Base-by-base conservation (phyloP, 176 grass and related monocot species). In the Aegilops tauschii region DNA sequence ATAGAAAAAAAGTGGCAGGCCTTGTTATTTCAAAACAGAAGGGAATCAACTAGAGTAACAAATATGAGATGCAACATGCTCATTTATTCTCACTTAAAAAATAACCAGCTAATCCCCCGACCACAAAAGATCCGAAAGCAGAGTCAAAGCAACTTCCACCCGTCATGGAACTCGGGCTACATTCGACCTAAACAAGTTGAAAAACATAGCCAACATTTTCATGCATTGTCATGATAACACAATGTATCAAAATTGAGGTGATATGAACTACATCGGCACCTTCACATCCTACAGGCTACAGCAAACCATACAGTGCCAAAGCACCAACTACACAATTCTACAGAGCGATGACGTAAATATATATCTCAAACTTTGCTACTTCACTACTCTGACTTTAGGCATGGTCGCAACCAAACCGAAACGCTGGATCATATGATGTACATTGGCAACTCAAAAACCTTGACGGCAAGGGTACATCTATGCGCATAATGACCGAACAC, bases 171-270 rank as follows among this genome's bases (percentile, higher is more conserved):
- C 69, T 16, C 35, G 9, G 54, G 64, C 5, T 61, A 66, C 62
- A 31, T 45, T 37, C 25, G 1, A 10, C 3, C 12, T 14, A 30
- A 37, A 39, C 27, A 84, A 84, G 42, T 1, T 6, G 21, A 27
- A 5, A 12, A 45, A 45, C 50, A 73, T 10, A 32, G 9, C 64
- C 54, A 45, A 83, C 32, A 37, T 65, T 45, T 80, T 42, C 78
- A 36, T 73, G 37, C 36, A 72, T 25, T 82, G n/a, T 56, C 40
- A 40, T 32, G 21, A 61, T 11, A 63, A 39, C 54, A 36, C 21
- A 69, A 40, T 32, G 59, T 88, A 77, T 77, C 89, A 88, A 91
- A 91, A 91, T 76, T 91, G 62, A 88, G 86, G 63, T 65, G 63
- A 71, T 45, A 85, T 68, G 4, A 42, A 71, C 39, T 40, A 25